Base-by-base conservation (phyloP, 129 eudicot genomes). In the Mikania micrantha region DNA sequence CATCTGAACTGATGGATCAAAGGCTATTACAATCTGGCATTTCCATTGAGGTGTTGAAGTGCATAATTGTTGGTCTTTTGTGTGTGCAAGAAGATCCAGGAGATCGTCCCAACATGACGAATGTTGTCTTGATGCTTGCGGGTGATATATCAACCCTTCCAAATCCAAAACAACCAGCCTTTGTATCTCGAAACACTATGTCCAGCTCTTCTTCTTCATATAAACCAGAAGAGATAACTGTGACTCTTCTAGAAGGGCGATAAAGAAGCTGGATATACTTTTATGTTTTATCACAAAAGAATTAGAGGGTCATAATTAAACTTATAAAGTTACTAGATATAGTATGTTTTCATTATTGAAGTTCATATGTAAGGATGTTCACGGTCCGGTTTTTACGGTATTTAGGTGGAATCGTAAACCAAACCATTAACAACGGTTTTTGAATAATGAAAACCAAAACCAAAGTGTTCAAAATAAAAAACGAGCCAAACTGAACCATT, bases 21-120 rank as follows among this genome's bases (percentile, higher is more conserved):
- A 73, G 45, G n/a, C 58, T 82, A 19, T 35, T 24, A 24, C 83
- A 79, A 69, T 65, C 76, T 7, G 62, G 68, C 50, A 73, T 44
- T 15, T 60, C 65, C 3, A 64, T 22, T 22, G 69, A 83, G 70
- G 77, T 76, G 22, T 72, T 73, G 29, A 67, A 83, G 77, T 74
- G 84, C 84, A 75, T 83, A 54, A 49, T 29, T 6, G 20, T 79
- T 48, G 80, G 77, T 45, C 82, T 79, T 20, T 63, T 79, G 60
- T 83, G 82, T 40, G 82, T 83, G 60, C 78, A 79, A 54, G 83
- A 74, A 52, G 83, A 82, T 28, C 81, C 84, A 0, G 42, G 72
- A 34, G 81, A 82, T 67, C 84, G 84, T 34, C 87, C 87, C 52
- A 53, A 58, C 29, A 79, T 82, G 81, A 66, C 79, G 7, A 82